phyloP scores from a whole-genome alignment of 768 basidiomycete species.

The Lactarius quietus region DNA sequence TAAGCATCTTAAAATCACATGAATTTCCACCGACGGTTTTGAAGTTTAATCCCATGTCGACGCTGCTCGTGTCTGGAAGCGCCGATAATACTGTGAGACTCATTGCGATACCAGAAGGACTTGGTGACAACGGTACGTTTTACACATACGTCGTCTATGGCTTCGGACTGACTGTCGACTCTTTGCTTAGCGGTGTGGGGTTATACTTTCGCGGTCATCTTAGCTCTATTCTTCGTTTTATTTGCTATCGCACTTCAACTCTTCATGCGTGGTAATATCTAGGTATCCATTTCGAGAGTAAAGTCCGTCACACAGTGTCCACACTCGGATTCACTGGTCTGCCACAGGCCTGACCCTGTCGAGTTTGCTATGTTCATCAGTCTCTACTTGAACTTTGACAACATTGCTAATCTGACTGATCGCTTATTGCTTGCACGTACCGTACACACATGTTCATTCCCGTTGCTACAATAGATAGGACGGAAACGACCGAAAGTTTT shows the following conservation, averaged over 20 bases:
- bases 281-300: not conserved
- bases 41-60: slow-evolving; percentile 79
- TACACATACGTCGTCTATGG: not conserved
- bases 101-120: slow-evolving; percentile 61
- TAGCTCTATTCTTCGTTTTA: slow-evolving; percentile 43
- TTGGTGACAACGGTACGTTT: slow-evolving; percentile 34
- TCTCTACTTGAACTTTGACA: not conserved
- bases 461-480: not conserved
- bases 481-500: not conserved
- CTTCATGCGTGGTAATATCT: slow-evolving; percentile 24
- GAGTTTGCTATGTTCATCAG: not conserved
- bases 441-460: not conserved
- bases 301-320: not conserved
- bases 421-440: not conserved
- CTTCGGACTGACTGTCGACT: not conserved
- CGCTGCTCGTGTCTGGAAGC: slow-evolving; percentile 82
- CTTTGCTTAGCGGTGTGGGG: slow-evolving; percentile 33
- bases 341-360: not conserved
- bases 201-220: slow-evolving; percentile 38
- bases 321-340: too few species aligned
- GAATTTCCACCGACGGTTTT: slow-evolving; percentile 91
- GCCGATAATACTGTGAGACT: slow-evolving; percentile 86
- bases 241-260: slow-evolving; percentile 42
- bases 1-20: slow-evolving; percentile 89
- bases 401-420: not conserved